These are phyloP conservation scores for Heritiera fomes DNA, from an alignment of 345 rosid genomes.

Conservation along the genomic window DNA sequence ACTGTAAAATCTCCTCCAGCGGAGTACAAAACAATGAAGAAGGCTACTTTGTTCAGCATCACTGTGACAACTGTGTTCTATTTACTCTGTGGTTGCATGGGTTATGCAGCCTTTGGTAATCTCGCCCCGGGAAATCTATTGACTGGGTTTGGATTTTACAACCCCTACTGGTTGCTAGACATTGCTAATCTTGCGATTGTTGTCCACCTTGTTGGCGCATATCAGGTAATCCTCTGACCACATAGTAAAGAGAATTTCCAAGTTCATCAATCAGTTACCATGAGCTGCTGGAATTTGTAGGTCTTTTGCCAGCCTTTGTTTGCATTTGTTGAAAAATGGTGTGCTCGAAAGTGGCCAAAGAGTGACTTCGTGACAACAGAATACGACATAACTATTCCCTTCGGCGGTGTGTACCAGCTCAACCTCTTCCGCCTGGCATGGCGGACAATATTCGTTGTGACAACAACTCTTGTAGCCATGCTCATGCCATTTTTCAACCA, in stretches of 20 bases:
- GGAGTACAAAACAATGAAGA: conserved; percentile 80
- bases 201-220: conserved; percentile 75
- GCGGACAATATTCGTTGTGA: conserved; percentile 49
- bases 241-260: not conserved
- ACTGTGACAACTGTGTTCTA: conserved; percentile 56
- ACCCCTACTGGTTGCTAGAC: conserved; percentile 79
- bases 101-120: conserved; percentile 87
- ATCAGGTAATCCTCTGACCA: conserved; percentile 40
- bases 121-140: conserved; percentile 69
- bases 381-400: conserved; percentile 46
- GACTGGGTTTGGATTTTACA: conserved; percentile 78
- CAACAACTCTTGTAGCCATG: conserved; percentile 53
- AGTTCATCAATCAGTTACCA: not conserved
- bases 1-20: conserved; percentile 77
- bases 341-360: conserved; percentile 44
- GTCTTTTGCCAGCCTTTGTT: conserved; percentile 63
- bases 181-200: conserved; percentile 71
- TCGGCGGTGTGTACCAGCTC: conserved; percentile 39
- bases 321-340: conserved; percentile 61
- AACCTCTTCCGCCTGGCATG: conserved; percentile 54
- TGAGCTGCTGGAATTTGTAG: conserved; percentile 21
- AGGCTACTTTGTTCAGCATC: conserved; percentile 55
- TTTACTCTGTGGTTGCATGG: conserved; percentile 73
- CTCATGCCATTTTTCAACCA: conserved; percentile 62
- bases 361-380: conserved; percentile 44